phyloP scores from a whole-genome alignment of 768 basidiomycete genomes.

The Tylopilus vinaceipallidus region DNA sequence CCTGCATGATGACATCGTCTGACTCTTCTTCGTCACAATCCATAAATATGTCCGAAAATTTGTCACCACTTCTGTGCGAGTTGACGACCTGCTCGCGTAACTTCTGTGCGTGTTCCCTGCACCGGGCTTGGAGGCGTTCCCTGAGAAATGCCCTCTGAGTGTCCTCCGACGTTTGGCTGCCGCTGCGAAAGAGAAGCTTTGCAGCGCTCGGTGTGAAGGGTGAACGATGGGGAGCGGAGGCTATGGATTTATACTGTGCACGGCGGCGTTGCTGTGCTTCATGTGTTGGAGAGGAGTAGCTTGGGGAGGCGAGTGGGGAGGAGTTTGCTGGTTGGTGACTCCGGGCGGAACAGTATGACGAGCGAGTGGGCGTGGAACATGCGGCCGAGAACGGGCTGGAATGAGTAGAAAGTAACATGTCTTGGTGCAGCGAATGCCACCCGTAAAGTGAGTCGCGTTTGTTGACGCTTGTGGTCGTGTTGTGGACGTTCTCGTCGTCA shows the following conservation, averaged over 20 bases:
- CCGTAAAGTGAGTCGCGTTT: slow-evolving; percentile 18
- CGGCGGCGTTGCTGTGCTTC: slow-evolving; percentile 49
- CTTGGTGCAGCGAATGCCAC: slow-evolving; percentile 1
- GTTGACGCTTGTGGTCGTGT: slow-evolving; percentile 27
- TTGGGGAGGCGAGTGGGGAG: slow-evolving; percentile 52
- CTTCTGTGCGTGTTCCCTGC: slow-evolving; percentile 58
- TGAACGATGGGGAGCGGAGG: slow-evolving; percentile 24
- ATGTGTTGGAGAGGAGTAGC: slow-evolving; percentile 43
- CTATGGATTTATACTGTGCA: slow-evolving; percentile 50
- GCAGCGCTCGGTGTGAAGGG: slow-evolving; percentile 9
- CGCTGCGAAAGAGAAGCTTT: slow-evolving; percentile 15
- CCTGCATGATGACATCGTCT: slow-evolving; percentile 58
- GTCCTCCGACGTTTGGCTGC: slow-evolving; percentile 34
- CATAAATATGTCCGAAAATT: slow-evolving; percentile 43
- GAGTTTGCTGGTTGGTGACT: slow-evolving; percentile 42
- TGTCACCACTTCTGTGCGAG: slow-evolving; percentile 45
- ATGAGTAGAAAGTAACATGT: slow-evolving; percentile 18
- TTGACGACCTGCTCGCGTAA: slow-evolving; percentile 49
- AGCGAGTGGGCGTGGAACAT: slow-evolving; percentile 39
- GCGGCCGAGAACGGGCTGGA: slow-evolving; percentile 30
- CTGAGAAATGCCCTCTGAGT: slow-evolving; percentile 55
- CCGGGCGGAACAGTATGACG: slow-evolving; percentile 28
- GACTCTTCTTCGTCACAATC: slow-evolving; percentile 57
- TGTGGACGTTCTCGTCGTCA: not conserved
- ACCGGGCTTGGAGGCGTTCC: slow-evolving; percentile 59